phyloP scores from a whole-genome alignment of 2,329 filamentous ascomycete genomes.

The Periconia macrospinosa region DNA sequence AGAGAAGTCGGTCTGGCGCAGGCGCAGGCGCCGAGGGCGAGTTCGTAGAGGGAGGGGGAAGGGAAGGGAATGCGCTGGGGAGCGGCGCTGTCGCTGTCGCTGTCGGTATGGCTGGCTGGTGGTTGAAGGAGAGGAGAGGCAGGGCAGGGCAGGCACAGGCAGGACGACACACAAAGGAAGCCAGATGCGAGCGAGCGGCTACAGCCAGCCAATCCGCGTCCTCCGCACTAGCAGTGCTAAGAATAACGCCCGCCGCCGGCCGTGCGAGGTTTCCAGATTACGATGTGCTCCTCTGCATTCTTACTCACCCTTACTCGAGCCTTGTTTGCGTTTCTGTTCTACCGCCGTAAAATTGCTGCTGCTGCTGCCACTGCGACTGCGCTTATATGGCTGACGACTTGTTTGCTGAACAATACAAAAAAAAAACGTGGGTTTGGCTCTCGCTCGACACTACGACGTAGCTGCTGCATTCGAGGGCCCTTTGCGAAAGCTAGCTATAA shows the following conservation, averaged over 20 bases:
- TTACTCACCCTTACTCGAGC: not conserved
- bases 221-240: not conserved
- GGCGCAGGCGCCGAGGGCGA: slow-evolving; percentile 23
- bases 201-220: slow-evolving; percentile 3
- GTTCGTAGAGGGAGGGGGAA: slow-evolving; percentile 10
- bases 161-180: slow-evolving; percentile 1
- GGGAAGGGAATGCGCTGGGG: slow-evolving; percentile 12
- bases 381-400: too few relatives aligned
- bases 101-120: slow-evolving; percentile 9
- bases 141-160: slow-evolving; percentile 11
- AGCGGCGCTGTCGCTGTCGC: slow-evolving; percentile 12
- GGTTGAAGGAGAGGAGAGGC: slow-evolving; percentile 26
- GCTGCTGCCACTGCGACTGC: not conserved
- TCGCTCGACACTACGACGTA: too few relatives aligned
- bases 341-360: not conserved
- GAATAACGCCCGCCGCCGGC: not conserved
- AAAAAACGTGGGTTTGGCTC: too few relatives aligned
- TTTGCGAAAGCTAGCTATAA: not conserved
- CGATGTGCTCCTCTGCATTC: not conserved
- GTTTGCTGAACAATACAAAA: too few relatives aligned
- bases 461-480: not conserved
- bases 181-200: not conserved
- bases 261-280: not conserved
- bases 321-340: too few relatives aligned
- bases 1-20: slow-evolving; percentile 26